phyloP scores from a whole-genome alignment of 2,329 filamentous ascomycete species.

The Fusarium oligoseptatum region DNA sequence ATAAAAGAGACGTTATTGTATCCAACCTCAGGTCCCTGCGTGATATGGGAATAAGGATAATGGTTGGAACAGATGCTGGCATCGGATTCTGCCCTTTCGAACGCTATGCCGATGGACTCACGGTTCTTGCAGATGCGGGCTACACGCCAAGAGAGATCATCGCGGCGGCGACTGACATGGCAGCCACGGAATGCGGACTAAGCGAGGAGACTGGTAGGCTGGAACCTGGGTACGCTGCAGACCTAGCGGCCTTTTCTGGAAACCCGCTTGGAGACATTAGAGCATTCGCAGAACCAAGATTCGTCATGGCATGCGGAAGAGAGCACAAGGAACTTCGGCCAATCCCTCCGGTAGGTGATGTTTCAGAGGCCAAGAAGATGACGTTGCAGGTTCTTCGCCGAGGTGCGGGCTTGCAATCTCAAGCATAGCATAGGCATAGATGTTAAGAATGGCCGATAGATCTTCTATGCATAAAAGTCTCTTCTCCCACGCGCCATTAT shows the following conservation, averaged over 20 bases:
- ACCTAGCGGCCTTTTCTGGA: neutral
- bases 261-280: neutral
- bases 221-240: neutral
- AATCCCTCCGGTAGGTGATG: neutral
- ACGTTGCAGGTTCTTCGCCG: neutral
- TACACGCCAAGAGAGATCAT: neutral
- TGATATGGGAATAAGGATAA: neutral
- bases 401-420: neutral
- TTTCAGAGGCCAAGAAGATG: neutral
- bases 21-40: neutral
- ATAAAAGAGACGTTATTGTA: neutral
- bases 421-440: neutral
- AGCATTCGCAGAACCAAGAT: neutral
- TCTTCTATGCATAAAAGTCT: no score
- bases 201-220: neutral
- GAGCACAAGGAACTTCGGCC: neutral
- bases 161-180: neutral
- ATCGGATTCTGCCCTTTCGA: neutral
- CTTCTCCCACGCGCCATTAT: no score
- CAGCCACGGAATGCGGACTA: neutral
- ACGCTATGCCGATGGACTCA: neutral
- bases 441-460: neutral
- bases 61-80: neutral
- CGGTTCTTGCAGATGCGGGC: neutral
- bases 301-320: neutral